Base-by-base conservation (phyloP, 176 grass and related monocot genomes). In the Carex cristatella region DNA sequence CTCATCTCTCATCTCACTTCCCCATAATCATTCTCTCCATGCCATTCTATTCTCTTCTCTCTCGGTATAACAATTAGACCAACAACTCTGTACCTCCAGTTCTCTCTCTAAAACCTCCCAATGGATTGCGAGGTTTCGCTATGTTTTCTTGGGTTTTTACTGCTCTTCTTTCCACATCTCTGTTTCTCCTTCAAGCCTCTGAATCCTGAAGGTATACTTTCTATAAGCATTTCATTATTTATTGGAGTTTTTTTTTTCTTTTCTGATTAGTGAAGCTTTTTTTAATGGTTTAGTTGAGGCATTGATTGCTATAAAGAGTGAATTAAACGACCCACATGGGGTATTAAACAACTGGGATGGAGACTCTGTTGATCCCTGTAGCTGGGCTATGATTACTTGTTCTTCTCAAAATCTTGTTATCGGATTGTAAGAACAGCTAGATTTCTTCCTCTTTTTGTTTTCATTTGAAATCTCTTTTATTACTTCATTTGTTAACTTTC, bases 351-450 rank as follows among this genome's bases (percentile, higher is more conserved):
- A 94, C 85, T 98, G 95, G 95, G 95, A 98, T 83, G 91, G 91
- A 71, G 88, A 95, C 88, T 98, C 93, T 40, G 93, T 95, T 79
- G 95, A 98, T 90, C 95, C 95, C 14, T 98, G 95, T 68, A 98
- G 95, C 89, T 98, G 95, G 95, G 93, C 95, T 58, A 98, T 98
- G 95, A 85, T 98, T 85, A 98, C 95, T 86, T 98, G 95, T 86
- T 95, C 93, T 85, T 60, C 95, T 1, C 79, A 85, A 81, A 98
- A 98, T 85, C 95, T 95, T 69, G 95, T 98, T 59, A 93, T 95
- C 67, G 93, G 91, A 88, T 79, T 98, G 95, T 98, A 91, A 92
- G 83, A 78, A n/a, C 1, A 71, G 23, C 23, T 23, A 23, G 1
- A 62, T 66, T 67, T 31, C 16, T 9, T 8, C 3, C 16, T 10